Percentiles rank a stretch among this genome's conserved stretches.
These are phyloP conservation scores for Emmonsia crescens DNA, from an alignment of 2,329 filamentous ascomycete species.

Conservation along the genomic window DNA sequence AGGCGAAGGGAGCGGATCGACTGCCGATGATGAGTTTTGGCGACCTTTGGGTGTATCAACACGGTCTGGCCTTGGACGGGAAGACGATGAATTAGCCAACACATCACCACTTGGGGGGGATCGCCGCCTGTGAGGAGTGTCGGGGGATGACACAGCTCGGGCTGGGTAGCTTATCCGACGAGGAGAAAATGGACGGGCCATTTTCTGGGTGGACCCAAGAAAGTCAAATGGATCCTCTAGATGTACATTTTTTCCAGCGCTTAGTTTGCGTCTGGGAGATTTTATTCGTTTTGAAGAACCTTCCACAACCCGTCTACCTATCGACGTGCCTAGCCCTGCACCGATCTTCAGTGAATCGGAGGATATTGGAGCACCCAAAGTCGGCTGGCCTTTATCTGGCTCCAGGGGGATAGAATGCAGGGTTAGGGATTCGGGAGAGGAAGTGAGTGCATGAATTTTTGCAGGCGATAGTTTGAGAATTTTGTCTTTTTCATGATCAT, in stretches of 20 bases:
- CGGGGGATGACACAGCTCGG: slow-evolving; percentile 30
- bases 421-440: slow-evolving; percentile 45
- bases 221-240: slow-evolving; percentile 19
- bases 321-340: slow-evolving; percentile 9
- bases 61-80: slow-evolving; percentile 25
- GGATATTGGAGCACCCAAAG: slow-evolving; percentile 15
- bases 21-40: slow-evolving; percentile 16
- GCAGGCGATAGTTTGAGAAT: slow-evolving; percentile 44
- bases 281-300: slow-evolving; percentile 16
- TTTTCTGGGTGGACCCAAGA: slow-evolving; percentile 14
- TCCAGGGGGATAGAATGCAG: slow-evolving; percentile 30
- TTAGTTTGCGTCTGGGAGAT: slow-evolving; percentile 8
- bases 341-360: neutral
- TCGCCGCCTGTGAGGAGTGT: slow-evolving; percentile 21
- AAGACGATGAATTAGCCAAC: slow-evolving; percentile 23
- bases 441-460: slow-evolving; percentile 45
- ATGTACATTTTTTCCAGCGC: slow-evolving; percentile 15
- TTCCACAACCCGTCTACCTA: slow-evolving; percentile 12
- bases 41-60: slow-evolving; percentile 23
- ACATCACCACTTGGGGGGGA: slow-evolving; percentile 23
- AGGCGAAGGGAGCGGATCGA: slow-evolving; percentile 30
- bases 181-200: slow-evolving; percentile 5
- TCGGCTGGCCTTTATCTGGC: slow-evolving; percentile 15
- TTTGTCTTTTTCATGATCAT: slow-evolving; percentile 25
- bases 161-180: slow-evolving; percentile 13